Conservation (phyloP, 345 rosid genomes). For the Anastatica hierochuntica region DNA sequence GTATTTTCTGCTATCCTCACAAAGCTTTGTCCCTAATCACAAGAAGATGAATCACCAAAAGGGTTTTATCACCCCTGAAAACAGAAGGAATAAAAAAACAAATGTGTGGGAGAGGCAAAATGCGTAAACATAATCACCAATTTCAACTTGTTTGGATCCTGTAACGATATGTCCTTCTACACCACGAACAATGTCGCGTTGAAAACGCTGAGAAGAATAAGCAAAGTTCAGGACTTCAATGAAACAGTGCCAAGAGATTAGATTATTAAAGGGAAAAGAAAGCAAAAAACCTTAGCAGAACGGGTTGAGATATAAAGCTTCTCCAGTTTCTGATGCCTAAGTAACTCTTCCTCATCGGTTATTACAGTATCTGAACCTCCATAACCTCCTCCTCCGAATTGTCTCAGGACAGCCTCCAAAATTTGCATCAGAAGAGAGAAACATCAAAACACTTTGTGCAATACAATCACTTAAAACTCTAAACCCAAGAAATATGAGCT, state of each 20-base stretch:
- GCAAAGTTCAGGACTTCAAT: not conserved
- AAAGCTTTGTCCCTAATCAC: conserved; percentile 58
- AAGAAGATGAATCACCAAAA: no score
- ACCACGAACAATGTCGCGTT: conserved; percentile 89
- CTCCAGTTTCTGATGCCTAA: conserved; percentile 78
- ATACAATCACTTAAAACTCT: no score
- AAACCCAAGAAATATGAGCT: no score
- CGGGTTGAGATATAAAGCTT: conserved; percentile 91
- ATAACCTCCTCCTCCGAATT: conserved; percentile 83
- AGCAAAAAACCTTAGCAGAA: conserved; percentile 58
- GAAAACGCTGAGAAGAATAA: conserved; percentile 59
- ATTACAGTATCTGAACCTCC: conserved; percentile 62
- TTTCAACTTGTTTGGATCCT: conserved; percentile 89
- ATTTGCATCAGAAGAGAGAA: conserved; percentile 10
- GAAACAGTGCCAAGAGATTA: no score
- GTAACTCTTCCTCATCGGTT: conserved; percentile 68
- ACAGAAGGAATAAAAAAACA: no score
- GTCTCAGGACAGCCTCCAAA: conserved; percentile 79
- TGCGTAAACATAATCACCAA: conserved; percentile 38
- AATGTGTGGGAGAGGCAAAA: no score
- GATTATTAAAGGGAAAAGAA: conserved; percentile 7
- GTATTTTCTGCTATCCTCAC: conserved; percentile 83
- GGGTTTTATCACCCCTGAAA: not conserved
- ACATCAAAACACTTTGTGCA: not conserved
- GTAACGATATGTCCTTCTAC: conserved; percentile 78